phyloP scores from a whole-genome alignment of 495 filamentous ascomycete species.

The Penicillium longicatenatum region DNA sequence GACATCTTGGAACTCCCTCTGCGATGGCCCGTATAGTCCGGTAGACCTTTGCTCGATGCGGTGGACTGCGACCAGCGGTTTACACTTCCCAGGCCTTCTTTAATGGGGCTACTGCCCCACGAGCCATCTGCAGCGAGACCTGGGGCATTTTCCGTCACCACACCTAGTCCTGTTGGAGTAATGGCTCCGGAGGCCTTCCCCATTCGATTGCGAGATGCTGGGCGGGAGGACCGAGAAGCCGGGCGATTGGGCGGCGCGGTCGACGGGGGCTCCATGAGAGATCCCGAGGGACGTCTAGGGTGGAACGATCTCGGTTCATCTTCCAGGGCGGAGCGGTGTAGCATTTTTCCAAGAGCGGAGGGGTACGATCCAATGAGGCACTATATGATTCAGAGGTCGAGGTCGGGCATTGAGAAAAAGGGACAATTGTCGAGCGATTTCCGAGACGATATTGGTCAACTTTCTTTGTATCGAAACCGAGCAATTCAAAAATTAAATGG shows the following conservation, averaged over 20 bases:
- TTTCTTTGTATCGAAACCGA: neutral
- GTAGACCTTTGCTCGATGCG: conserved; percentile 64
- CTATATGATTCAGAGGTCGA: conserved; percentile 10
- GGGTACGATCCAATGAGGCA: neutral
- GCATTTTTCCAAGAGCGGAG: conserved; percentile 23
- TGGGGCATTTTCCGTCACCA: conserved; percentile 21
- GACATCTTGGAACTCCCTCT: conserved; percentile 58
- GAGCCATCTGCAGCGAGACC: conserved; percentile 15
- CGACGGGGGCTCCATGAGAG: conserved; percentile 18
- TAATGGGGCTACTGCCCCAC: conserved; percentile 46
- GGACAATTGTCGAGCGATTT: neutral
- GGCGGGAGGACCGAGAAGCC: conserved; percentile 25
- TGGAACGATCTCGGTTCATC: conserved; percentile 30
- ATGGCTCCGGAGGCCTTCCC: conserved; percentile 19
- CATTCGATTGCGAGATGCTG: conserved; percentile 27
- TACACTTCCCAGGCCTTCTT: conserved; percentile 69
- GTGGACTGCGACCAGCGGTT: conserved; percentile 86
- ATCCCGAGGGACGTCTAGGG: conserved; percentile 23
- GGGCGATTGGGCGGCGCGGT: conserved; percentile 20
- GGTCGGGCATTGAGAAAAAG: conserved; percentile 15
- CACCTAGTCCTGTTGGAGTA: conserved; percentile 23
- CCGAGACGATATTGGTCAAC: conserved; percentile 3
- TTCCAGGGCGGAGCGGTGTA: conserved; percentile 32
- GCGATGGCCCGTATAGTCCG: conserved; percentile 40
- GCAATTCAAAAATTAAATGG: neutral